Conservation (phyloP, 2,329 filamentous ascomycete species). For the Colletotrichum musae region DNA sequence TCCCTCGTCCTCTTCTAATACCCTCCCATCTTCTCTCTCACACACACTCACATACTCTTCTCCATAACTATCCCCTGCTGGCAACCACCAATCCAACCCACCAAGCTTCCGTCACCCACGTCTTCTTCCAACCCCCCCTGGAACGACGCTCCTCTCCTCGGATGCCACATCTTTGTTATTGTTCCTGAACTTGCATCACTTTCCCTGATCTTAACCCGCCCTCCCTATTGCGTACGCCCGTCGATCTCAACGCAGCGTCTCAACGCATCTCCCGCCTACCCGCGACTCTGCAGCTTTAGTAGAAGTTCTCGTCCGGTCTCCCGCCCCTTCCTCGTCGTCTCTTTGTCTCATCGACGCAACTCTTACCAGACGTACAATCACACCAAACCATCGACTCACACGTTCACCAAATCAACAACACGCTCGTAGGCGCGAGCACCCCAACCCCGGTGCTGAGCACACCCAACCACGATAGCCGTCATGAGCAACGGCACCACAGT, state of each 20-base stretch:
- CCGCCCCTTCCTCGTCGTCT: not conserved
- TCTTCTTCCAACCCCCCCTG: conserved; percentile 21
- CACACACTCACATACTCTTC: conserved; percentile 1
- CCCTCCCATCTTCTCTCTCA: not conserved
- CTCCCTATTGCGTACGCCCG: conserved; percentile 36
- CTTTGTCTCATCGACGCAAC: not conserved
- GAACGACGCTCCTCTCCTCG: conserved; percentile 25
- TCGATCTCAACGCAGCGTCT: conserved; percentile 22
- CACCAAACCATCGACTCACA: not conserved
- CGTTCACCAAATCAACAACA: not conserved
- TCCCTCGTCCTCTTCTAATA: not conserved
- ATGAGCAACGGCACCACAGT: conserved; percentile 52
- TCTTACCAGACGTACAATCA: not conserved
- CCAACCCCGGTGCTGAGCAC: conserved; percentile 24
- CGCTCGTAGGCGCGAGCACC: conserved; percentile 27
- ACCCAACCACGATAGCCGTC: conserved; percentile 39
- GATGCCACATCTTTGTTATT: conserved; percentile 35
- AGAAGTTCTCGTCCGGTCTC: conserved; percentile 10
- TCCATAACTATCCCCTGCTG: conserved; percentile 13
- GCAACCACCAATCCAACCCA: conserved; percentile 30
- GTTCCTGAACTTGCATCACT: conserved; percentile 35
- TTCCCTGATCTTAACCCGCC: conserved; percentile 37
- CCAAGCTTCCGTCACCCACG: conserved; percentile 38
- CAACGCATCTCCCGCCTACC: conserved; percentile 18
- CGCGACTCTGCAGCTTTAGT: conserved; percentile 35